Percentiles rank a stretch among this genome's conserved stretches.
These are phyloP conservation scores for Fusarium aywerte DNA, from an alignment of 2,329 filamentous ascomycete genomes.

Conservation along the genomic window DNA sequence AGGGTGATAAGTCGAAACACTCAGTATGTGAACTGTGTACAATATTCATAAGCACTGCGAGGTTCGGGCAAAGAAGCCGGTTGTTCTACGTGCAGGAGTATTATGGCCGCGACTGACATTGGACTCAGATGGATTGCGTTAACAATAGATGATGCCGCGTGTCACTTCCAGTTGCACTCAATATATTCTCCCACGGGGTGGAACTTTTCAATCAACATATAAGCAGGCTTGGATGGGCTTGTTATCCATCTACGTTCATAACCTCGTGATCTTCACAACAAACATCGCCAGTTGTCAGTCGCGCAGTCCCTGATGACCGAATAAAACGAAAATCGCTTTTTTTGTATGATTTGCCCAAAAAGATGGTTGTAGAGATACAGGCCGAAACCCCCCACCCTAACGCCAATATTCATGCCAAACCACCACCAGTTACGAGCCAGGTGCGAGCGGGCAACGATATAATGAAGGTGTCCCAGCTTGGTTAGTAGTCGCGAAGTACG, in stretches of 20 bases:
- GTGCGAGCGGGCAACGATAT: neutral
- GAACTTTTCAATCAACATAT: neutral
- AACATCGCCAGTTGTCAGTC: neutral
- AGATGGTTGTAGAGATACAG: constrained; percentile 13
- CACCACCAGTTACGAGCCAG: neutral
- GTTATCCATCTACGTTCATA: too few species aligned
- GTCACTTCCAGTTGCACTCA: too few species aligned
- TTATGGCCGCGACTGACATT: too few species aligned
- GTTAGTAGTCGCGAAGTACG: constrained; percentile 79
- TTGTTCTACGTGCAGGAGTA: too few species aligned
- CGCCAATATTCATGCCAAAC: constrained; percentile 10
- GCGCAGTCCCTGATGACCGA: neutral
- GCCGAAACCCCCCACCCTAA: constrained; percentile 7
- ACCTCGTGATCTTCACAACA: neutral
- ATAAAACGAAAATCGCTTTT: neutral
- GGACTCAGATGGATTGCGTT: too few species aligned
- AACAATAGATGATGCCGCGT: too few species aligned
- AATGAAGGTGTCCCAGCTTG: neutral
- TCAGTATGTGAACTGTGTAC: too few species aligned
- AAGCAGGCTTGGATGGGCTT: neutral
- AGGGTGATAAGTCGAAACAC: neutral
- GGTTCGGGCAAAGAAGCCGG: too few species aligned
- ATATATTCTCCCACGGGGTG: too few species aligned
- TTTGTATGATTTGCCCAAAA: constrained; percentile 7
- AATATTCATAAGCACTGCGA: too few species aligned